phyloP scores from a whole-genome alignment of 345 rosid species.

The Bruguiera sexangula region DNA sequence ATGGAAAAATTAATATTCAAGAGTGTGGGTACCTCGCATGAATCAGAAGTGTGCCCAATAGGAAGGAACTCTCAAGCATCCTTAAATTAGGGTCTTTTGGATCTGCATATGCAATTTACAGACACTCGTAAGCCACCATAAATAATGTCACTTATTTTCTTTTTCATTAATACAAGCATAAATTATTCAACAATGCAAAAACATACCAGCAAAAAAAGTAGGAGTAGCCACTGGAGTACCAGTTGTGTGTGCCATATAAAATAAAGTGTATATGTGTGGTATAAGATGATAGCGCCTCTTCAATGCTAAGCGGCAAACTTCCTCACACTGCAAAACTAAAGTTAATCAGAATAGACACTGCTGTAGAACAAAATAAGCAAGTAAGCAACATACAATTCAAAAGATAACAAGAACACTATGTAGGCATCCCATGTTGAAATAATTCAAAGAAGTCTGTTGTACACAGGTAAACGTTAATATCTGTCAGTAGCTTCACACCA shows the following conservation, averaged over 20 bases:
- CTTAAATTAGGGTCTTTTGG: slow-evolving; percentile 65
- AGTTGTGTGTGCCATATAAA: slow-evolving; percentile 71
- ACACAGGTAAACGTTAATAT: neutral
- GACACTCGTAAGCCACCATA: neutral
- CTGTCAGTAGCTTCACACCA: neutral
- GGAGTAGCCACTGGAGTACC: slow-evolving; percentile 84
- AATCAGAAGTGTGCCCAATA: slow-evolving; percentile 75
- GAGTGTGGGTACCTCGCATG: slow-evolving; percentile 56
- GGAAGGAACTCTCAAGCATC: slow-evolving; percentile 69
- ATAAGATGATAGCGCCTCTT: slow-evolving; percentile 82
- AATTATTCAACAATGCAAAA: slow-evolving; percentile 11
- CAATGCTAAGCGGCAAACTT: slow-evolving; percentile 83
- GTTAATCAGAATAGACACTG: slow-evolving; percentile 1
- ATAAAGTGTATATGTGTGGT: slow-evolving; percentile 80
- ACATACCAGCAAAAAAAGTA: slow-evolving; percentile 73
- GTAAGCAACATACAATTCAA: neutral
- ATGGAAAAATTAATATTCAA: neutral
- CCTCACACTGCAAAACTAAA: slow-evolving; percentile 65
- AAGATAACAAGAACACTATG: no score
- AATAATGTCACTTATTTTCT: neutral
- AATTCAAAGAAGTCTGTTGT: no score
- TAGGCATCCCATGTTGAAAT: no score
- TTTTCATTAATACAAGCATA: slow-evolving; percentile 7
- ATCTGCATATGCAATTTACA: slow-evolving; percentile 43
- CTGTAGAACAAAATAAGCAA: neutral